Percentiles rank a stretch among this genome's conserved stretches.
phyloP scores from a whole-genome alignment of 805 yeast species.

The Kluyveromyces siamensis region DNA sequence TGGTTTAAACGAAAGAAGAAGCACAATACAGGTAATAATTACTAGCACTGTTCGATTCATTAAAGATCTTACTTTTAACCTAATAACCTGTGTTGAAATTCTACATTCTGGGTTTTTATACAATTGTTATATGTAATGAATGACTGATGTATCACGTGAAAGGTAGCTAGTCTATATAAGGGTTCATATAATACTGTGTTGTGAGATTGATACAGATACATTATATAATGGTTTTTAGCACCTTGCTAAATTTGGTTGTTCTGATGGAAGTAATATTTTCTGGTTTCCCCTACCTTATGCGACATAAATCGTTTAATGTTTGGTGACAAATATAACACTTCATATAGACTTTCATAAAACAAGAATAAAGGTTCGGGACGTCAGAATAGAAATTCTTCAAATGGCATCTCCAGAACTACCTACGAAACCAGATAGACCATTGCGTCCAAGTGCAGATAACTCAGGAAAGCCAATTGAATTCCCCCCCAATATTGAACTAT shows the following conservation, averaged over 20 bases:
- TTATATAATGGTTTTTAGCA: no score
- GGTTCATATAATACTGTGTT: no score
- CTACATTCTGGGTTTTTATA: no score
- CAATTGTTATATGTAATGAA: no score
- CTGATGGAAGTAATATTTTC: neutral
- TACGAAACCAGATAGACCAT: slow-evolving; percentile 2
- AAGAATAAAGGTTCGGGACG: neutral
- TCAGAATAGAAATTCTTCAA: neutral
- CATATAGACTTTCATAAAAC: neutral
- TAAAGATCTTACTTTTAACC: no score
- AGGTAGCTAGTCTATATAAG: no score
- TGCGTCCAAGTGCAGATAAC: neutral
- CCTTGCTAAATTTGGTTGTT: neutral
- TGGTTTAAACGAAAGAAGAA: neutral
- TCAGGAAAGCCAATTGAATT: slow-evolving; percentile 3
- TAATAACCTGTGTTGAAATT: no score
- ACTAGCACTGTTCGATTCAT: neutral
- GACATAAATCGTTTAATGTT: neutral
- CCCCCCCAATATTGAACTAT: slow-evolving; percentile 17
- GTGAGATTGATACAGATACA: no score
- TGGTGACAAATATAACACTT: neutral
- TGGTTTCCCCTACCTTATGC: neutral
- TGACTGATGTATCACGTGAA: no score
- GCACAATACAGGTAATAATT: neutral
- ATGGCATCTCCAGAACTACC: slow-evolving; percentile 7